A percentile compares a stretch with the other conserved stretches of the same genome.
Conservation (phyloP, 352 stramenopile genomes). For the Phytophthora megakarya region DNA sequence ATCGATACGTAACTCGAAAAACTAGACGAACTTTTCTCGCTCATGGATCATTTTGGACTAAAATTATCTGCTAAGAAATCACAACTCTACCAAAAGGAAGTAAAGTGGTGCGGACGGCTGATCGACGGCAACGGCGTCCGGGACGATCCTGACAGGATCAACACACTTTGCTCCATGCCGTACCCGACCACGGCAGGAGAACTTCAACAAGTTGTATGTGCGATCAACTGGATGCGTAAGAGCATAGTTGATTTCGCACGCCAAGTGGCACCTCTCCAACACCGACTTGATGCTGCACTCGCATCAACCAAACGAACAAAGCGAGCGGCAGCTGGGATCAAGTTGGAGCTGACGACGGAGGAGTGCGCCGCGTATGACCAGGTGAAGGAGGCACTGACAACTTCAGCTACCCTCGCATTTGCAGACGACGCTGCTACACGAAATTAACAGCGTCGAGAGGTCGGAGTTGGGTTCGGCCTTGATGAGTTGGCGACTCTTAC, state of each 20-base stretch:
- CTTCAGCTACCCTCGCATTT: background rate
- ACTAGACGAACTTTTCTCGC: slow-evolving; percentile 21
- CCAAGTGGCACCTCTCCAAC: background rate
- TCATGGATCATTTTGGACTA: slow-evolving; percentile 26
- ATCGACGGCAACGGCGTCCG: background rate
- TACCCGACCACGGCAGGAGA: background rate
- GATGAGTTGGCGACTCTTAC: background rate
- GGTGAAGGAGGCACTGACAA: background rate
- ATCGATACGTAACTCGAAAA: slow-evolving; percentile 28
- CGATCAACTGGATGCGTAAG: too few species aligned
- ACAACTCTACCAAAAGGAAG: slow-evolving; percentile 17
- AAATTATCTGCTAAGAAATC: slow-evolving; percentile 28
- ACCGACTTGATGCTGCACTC: background rate
- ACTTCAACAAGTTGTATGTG: too few species aligned
- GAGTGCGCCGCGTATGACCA: background rate
- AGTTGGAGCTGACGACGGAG: background rate
- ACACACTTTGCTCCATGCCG: background rate
- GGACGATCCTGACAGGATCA: background rate
- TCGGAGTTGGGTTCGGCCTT: too few species aligned
- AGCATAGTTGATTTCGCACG: background rate
- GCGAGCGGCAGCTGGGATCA: background rate
- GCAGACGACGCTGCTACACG: background rate
- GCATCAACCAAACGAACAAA: background rate
- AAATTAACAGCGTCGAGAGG: too few species aligned
- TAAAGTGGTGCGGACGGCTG: slow-evolving; percentile 24